phyloP scores from a whole-genome alignment of 441 rosid species.

The Erodium texanum region DNA sequence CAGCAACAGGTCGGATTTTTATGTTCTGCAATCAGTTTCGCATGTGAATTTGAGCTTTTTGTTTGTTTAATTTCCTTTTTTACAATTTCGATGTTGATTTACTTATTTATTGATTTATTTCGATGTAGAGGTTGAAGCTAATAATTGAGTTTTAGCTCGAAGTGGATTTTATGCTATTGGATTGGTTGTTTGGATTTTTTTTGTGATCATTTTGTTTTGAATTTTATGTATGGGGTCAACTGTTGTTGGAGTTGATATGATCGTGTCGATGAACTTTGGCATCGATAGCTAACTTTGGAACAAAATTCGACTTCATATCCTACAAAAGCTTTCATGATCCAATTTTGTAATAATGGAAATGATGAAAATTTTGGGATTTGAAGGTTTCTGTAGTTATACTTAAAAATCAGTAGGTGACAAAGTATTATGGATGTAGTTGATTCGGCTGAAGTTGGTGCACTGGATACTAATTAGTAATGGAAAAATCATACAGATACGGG shows the following conservation, averaged over 20 bases:
- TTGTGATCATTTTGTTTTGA: neutral
- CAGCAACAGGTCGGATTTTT: constrained; percentile 58
- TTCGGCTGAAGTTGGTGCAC: too few relatives aligned
- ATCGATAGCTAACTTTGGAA: neutral
- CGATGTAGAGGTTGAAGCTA: neutral
- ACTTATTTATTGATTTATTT: neutral
- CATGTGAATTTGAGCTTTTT: neutral
- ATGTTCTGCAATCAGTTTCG: neutral
- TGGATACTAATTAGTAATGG: neutral
- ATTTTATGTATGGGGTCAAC: neutral
- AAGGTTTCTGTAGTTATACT: neutral
- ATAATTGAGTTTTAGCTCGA: neutral
- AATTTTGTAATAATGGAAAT: neutral
- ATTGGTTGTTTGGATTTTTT: neutral
- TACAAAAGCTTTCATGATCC: neutral
- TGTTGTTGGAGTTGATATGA: neutral
- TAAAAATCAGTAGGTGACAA: too few relatives aligned
- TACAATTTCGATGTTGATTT: neutral
- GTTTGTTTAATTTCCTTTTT: neutral
- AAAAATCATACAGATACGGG: neutral
- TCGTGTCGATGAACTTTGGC: neutral
- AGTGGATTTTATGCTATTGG: neutral
- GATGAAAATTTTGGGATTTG: neutral
- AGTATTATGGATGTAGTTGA: too few relatives aligned
- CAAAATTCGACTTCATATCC: too few relatives aligned